Evolutionary conservation across 2,329 filamentous ascomycete species (phyloP).

Genomic region (Aspergillus vadensis): DNA sequence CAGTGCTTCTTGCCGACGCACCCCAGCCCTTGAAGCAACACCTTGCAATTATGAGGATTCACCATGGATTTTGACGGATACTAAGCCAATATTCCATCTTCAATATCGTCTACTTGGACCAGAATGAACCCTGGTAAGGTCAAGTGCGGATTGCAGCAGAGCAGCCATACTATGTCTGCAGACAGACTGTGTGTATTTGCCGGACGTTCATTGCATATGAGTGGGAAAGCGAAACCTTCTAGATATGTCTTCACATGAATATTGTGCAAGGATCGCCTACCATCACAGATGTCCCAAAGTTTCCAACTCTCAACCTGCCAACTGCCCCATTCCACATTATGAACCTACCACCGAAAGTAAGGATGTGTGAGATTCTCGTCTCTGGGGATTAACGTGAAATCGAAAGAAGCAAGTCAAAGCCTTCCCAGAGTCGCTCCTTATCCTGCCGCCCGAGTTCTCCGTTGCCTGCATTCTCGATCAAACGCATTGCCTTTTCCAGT

Average conservation of each 20-base stretch:
- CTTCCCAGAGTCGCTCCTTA: background rate
- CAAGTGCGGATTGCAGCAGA: no score
- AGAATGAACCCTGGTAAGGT: no score
- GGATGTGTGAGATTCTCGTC: background rate
- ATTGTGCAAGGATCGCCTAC: background rate
- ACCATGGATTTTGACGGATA: no score
- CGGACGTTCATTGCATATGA: background rate
- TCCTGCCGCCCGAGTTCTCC: background rate
- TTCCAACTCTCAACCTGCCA: background rate
- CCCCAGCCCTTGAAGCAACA: no score
- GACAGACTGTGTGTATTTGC: fast-evolving
- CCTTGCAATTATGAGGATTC: no score
- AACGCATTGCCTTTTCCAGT: background rate
- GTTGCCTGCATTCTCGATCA: background rate
- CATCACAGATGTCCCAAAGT: background rate
- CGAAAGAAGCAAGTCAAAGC: background rate
- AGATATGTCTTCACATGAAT: background rate
- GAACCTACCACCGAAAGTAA: no score
- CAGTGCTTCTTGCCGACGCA: no score
- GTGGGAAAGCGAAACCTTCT: background rate
- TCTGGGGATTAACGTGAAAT: background rate
- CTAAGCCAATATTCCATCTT: no score
- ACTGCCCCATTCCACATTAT: background rate
- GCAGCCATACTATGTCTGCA: no score
- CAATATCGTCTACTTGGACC: no score